These are phyloP conservation scores for Aspergillus hortae DNA, from an alignment of 2,329 filamentous ascomycete genomes.

Conservation along the genomic window DNA sequence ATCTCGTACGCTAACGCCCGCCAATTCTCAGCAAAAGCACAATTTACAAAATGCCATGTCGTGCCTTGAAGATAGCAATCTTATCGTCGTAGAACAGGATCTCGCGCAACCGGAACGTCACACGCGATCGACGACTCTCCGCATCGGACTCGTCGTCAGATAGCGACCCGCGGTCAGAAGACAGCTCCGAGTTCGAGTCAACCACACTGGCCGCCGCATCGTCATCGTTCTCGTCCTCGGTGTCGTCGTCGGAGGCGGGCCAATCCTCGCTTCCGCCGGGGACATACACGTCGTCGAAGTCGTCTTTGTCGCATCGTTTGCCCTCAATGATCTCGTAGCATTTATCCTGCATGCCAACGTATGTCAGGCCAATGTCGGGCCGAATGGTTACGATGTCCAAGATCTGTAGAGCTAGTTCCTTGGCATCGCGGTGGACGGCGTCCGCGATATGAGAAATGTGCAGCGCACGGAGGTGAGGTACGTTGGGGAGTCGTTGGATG, in stretches of 20 bases:
- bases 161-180: conserved; percentile 20
- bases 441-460: conserved; percentile 67
- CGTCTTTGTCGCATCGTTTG: conserved; percentile 34
- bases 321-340: conserved; percentile 78
- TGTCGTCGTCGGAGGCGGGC: conserved; percentile 44
- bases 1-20: conserved; percentile 13
- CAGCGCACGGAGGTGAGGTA: conserved; percentile 67
- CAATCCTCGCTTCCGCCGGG: conserved; percentile 41
- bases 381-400: conserved; percentile 74
- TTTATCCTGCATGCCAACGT: conserved; percentile 71
- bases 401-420: conserved; percentile 71
- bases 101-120: conserved; percentile 64
- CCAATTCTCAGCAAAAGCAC: conserved; percentile 1
- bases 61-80: conserved; percentile 73
- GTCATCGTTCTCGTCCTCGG: conserved; percentile 47
- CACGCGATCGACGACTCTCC: conserved; percentile 33
- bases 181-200: conserved; percentile 18
- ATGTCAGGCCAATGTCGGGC: conserved; percentile 72
- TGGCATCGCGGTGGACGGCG: conserved; percentile 59
- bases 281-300: conserved; percentile 42
- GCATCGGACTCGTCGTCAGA: conserved; percentile 46
- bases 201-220: conserved; percentile 28
- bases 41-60: conserved; percentile 54
- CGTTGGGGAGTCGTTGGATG: conserved; percentile 67
- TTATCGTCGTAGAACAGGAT: conserved; percentile 84